Evolutionary conservation across 2,329 filamentous ascomycete genomes (phyloP), one percentile per base, ranked within the genome.

Genomic region (Trichoderma atrobrunneum): DNA sequence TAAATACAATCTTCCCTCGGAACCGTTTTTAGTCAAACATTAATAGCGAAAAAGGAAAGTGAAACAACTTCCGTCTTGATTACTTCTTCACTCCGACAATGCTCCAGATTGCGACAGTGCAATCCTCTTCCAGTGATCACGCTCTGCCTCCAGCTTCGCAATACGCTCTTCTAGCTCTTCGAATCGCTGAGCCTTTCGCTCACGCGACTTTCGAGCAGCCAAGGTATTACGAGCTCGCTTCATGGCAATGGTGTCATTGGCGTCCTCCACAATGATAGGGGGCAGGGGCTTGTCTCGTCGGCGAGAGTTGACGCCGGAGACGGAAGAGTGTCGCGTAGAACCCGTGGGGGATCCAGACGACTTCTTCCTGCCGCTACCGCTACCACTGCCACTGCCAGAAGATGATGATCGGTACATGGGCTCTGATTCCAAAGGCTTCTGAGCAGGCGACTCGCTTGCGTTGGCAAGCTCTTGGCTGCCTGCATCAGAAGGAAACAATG

Each of bases 211-310:
- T 76, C 95, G 94, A 77, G 95, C 95, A 21, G 95, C 95, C 81
- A 97, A 88, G 10, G 94, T 97, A 82, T 98, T 98, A 76, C 94
- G 92, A 65, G 94, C 95, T 81, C 95, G 93, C 90, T 98, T 98
- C 87, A 95, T 89, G 24, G 93, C 94, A n/a, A 92, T 81, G 11
- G 88, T 88, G 78, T 98, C 95, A 56, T 77, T 84, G 1, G 90
- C 88, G 76, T 98, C 93, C 32, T 91, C 89, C 48, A 94, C 88
- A 73, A 92, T 84, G 80, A 97, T 95, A 7, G 91, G 91, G 74
- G 92, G 91, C 70, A 97, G 85, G 74, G 92, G 91, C 87, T 95
- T 95, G 79, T 93, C 90, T 74, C 93, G 92, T 80, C 92, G 91
- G 76, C 93, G 92, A 77, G 92, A 84, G 78, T 84, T 88, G 70